phyloP scores from a whole-genome alignment of 225 moss, liverwort and hornwort genomes.

The Marchantia polymorpha region DNA sequence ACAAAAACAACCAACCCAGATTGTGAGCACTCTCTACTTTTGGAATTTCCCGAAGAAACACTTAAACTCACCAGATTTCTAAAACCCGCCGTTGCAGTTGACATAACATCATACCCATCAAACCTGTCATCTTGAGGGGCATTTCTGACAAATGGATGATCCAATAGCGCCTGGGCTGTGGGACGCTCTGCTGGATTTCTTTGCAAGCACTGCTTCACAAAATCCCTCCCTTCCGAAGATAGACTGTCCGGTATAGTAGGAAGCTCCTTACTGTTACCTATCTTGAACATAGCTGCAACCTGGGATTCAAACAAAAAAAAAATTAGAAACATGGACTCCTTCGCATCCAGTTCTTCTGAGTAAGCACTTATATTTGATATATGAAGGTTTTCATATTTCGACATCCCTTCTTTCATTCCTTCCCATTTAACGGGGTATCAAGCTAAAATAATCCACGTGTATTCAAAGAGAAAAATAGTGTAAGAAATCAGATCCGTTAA shows the following conservation, averaged over 20 bases:
- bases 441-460: too few relatives aligned
- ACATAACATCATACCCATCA: conserved; percentile 53
- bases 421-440: too few relatives aligned
- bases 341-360: background rate
- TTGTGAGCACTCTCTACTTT: background rate
- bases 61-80: conserved; percentile 62
- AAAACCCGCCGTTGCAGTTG: conserved; percentile 42
- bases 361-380: background rate
- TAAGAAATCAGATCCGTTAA: too few relatives aligned
- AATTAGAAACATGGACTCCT: background rate
- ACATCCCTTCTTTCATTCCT: too few relatives aligned
- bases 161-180: conserved; percentile 63
- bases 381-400: too few relatives aligned
- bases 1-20: too few relatives aligned
- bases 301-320: conserved; percentile 28
- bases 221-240: conserved; percentile 76
- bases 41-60: background rate
- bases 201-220: conserved; percentile 79
- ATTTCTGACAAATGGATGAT: conserved; percentile 85
- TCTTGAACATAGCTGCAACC: conserved; percentile 99
- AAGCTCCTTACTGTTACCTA: conserved; percentile 95
- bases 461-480: too few relatives aligned
- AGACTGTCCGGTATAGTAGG: conserved; percentile 74
- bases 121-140: conserved; percentile 52
- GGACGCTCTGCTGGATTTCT: conserved; percentile 76